Evolutionary conservation across 768 basidiomycete genomes (phyloP), one percentile per base, ranked within the genome.

Genomic region (Lactarius deliciosus): DNA sequence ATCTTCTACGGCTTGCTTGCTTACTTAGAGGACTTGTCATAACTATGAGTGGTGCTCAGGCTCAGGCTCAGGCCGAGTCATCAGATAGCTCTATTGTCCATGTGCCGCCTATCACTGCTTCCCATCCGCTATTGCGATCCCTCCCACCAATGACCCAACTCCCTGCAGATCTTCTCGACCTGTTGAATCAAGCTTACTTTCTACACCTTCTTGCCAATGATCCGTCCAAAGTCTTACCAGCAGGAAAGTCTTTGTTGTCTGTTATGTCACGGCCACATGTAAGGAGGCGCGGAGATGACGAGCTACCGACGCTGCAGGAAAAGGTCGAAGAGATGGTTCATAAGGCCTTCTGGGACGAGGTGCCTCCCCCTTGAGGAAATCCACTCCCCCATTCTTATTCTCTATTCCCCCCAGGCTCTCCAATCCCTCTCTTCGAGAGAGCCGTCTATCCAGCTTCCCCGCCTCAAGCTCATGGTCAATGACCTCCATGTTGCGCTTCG

Each of bases 261-360:
- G 82, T 86, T 78, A 77, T 91, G 74, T 77, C 81, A 22, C 71
- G 72, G 20, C 66, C 77, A 0, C 70, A 70, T 55, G 34, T 47
- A n/a, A 34, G 60, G 28, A 61, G 34, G 47, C 57, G 60, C 32
- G 68, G 66, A n/a, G 71, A 66, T 20, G 72, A 71, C 20, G 50
- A 70, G 18, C 66, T 66, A 61, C 73, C 75, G 11, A 77, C 78
- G 15, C 75, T 83, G 47, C 83, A 85, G 15, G 80, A 81, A 64
- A 79, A 81, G 65, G 83, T 85, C 7, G 77, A 76, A 53, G 77
- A 78, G 63, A 67, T 80, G 8, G 82, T 84, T 15, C 86, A 89
- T 73, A 78, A 77, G 58, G 89, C 87, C 5, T 92, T 92, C 73
- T 92, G 90, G 90, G 84, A 86, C 50, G 83, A 89, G 81, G 90